Evolutionary conservation across 768 basidiomycete species (phyloP), one percentile per base, ranked within the genome.

Genomic region (Clavulina sp.): DNA sequence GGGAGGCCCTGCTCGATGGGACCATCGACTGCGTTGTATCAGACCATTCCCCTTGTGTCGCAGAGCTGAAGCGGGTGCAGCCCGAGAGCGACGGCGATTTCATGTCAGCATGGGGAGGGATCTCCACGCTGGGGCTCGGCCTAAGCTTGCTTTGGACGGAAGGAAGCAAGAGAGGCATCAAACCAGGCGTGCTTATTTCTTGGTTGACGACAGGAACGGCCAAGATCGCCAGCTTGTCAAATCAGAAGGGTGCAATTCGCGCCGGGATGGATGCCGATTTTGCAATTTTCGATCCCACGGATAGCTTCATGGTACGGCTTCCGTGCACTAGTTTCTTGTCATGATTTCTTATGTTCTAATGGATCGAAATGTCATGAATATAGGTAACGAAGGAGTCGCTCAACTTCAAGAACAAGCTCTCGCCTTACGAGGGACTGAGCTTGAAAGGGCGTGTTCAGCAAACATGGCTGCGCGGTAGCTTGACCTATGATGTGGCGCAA

Each of bases 101-200:
- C 55, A 84, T 95, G 81, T 64, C 68, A 21, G 86, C 92, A 0
- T 96, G 93, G 93, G 93, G 93, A 38, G 93, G 93, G 0, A 86
- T 99, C 56, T 84, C 82, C 55, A 81, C 85, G 3, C 72, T 99
- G 23, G 93, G 93, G 2, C 70, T 97, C 18, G 95, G 93, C 0
- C 64, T 96, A 43, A 84, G 84, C 61, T 65, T 95, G 48, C 60
- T 97, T 38, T 93, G 86, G 86, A 92, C 88, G 1, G 88, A 95
- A 64, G 78, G 75, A 2, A 19, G 31, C 5, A 52, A 49, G 32
- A 68, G 75, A 47, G 77, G 75, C 7, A 65, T 84, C 2, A 66
- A 67, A 0, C 69, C 92, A 38, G 65, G 68, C 33, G 69, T 77
- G 44, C 72, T 93, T 9, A 61, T 88, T 13, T 63, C 76, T n/a